Percentiles rank a stretch among this genome's conserved stretches.
Evolutionary conservation across 106 monocot species (phyloP).

Genomic region (Iris macrosiphon): DNA sequence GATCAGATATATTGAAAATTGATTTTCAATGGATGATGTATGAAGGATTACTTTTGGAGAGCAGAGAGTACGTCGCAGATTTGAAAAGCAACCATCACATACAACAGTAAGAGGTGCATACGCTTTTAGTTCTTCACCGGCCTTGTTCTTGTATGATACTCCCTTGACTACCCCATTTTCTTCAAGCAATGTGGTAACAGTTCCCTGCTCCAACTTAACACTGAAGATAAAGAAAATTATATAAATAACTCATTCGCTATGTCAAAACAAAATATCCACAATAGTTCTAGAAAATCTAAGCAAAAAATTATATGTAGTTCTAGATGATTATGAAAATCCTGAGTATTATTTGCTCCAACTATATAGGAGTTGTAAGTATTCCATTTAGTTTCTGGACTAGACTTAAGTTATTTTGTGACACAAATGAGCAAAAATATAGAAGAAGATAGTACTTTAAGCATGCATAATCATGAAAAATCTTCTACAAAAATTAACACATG

Average conservation of each 20-base stretch:
- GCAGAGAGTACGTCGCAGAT: conserved; percentile 54
- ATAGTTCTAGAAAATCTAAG: too few species aligned
- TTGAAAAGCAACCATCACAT: conserved; percentile 89
- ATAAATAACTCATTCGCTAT: too few species aligned
- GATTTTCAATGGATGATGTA: too few species aligned
- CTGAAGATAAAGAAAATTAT: conserved; percentile 21
- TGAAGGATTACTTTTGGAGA: conserved; percentile 34
- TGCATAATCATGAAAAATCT: neutral
- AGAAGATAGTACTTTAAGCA: neutral
- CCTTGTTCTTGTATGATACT: conserved; percentile 61
- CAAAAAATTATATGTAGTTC: too few species aligned
- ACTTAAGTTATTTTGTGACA: too few species aligned
- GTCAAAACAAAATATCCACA: too few species aligned
- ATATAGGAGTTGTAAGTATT: too few species aligned
- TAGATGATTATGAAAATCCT: too few species aligned
- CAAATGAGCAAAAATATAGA: neutral
- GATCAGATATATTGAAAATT: too few species aligned
- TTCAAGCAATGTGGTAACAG: conserved; percentile 83
- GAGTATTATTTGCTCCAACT: too few species aligned
- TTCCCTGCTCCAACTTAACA: conserved; percentile 85
- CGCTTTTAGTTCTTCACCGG: conserved; percentile 56
- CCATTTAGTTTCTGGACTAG: too few species aligned
- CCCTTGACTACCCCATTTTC: conserved; percentile 89
- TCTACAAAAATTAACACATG: neutral
- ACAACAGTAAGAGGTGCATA: conserved; percentile 91